phyloP scores from a whole-genome alignment of 1,284 basidiomycete species.

The Sporisorium exsertum region DNA sequence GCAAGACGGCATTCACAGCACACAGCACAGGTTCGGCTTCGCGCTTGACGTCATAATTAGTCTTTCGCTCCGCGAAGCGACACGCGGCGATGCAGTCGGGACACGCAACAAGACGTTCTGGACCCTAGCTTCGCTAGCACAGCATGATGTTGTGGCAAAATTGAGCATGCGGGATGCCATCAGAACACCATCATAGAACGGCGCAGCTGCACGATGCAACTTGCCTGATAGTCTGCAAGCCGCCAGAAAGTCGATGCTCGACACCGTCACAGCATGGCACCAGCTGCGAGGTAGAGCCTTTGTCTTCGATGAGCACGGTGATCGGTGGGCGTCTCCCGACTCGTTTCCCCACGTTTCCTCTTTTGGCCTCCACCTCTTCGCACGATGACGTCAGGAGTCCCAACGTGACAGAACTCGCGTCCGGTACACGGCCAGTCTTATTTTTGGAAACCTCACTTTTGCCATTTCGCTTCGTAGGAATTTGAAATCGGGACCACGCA shows the following conservation, averaged over 20 bases:
- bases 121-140: conserved; percentile 1
- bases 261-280: neutral
- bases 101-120: neutral
- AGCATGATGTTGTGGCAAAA: neutral
- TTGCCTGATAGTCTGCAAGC: conserved; percentile 3
- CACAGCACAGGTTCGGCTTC: neutral
- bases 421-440: neutral
- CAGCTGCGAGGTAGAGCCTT: neutral
- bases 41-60: neutral
- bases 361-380: neutral
- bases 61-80: neutral
- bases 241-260: neutral
- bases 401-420: neutral
- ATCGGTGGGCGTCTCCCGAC: neutral
- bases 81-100: neutral
- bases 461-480: neutral
- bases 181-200: neutral
- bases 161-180: neutral
- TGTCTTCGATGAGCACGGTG: neutral
- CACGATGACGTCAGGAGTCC: neutral
- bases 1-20: neutral
- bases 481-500: neutral
- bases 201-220: too few relatives aligned
- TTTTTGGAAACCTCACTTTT: neutral
- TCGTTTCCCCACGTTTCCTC: conserved; percentile 13